Evolutionary conservation across 2,329 filamentous ascomycete genomes (phyloP).

Genomic region (Sporothrix pallida): DNA sequence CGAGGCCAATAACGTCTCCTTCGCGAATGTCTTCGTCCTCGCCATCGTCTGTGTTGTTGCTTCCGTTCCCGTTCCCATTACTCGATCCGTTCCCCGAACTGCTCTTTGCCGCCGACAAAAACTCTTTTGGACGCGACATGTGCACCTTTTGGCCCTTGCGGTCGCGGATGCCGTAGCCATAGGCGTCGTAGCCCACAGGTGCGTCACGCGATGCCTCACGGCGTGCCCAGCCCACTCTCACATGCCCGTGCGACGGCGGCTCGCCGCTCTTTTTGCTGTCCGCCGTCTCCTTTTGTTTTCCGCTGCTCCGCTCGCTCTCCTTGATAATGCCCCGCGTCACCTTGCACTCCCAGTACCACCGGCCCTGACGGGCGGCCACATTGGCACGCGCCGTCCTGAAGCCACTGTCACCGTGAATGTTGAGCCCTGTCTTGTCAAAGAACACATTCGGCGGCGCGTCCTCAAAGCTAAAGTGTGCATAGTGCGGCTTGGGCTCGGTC

Average conservation of each 20-base stretch:
- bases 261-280: conserved; percentile 44
- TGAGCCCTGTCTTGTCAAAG: conserved; percentile 75
- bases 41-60: background rate
- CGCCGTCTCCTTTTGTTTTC: background rate
- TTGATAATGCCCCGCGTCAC: conserved; percentile 71
- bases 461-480: conserved; percentile 87
- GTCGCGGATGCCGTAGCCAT: conserved; percentile 93
- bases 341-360: conserved; percentile 93
- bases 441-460: conserved; percentile 86
- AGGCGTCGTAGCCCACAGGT: conserved; percentile 85
- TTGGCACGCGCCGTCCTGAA: conserved; percentile 92
- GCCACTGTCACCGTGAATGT: conserved; percentile 88
- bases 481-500: conserved; percentile 83
- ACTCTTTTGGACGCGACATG: conserved; percentile 90
- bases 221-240: conserved; percentile 86
- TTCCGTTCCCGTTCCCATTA: background rate
- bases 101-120: conserved; percentile 47
- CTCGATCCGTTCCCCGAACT: background rate
- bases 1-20: conserved; percentile 91
- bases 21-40: conserved; percentile 76
- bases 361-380: conserved; percentile 84
- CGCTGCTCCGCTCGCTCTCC: conserved; percentile 56
- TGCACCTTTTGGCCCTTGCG: conserved; percentile 89
- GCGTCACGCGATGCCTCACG: conserved; percentile 82
- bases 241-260: conserved; percentile 61